phyloP scores from a whole-genome alignment of 2,329 filamentous ascomycete genomes.

The Fusarium dlaminii region DNA sequence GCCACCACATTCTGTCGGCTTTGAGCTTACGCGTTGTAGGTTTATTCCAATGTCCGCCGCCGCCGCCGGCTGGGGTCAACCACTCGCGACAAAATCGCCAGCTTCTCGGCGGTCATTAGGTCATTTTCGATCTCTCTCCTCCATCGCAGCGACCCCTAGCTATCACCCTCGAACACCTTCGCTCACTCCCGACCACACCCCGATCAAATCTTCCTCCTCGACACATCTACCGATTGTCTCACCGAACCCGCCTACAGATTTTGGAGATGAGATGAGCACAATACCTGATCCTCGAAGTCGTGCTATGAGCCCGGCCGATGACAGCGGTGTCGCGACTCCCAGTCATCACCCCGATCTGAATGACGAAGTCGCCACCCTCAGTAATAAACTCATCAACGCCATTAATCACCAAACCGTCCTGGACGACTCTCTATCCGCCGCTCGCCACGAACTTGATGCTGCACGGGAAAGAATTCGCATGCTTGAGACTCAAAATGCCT shows the following conservation, averaged over 20 bases:
- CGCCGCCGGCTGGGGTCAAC: slow-evolving; percentile 63
- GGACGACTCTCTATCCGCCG: slow-evolving; percentile 85
- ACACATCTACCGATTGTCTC: slow-evolving; percentile 50
- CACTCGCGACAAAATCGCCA: slow-evolving; percentile 41
- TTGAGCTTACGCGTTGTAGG: slow-evolving; percentile 48
- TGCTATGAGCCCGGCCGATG: slow-evolving; percentile 57
- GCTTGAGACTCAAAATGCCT: slow-evolving; percentile 72
- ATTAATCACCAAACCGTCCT: slow-evolving; percentile 96
- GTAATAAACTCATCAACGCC: slow-evolving; percentile 94
- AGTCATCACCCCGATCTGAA: slow-evolving; percentile 65
- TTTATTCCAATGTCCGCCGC: slow-evolving; percentile 57
- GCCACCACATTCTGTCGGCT: slow-evolving; percentile 4
- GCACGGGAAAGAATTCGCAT: slow-evolving; percentile 73
- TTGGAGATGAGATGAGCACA: slow-evolving; percentile 73
- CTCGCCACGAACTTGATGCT: slow-evolving; percentile 83
- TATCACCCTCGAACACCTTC: slow-evolving; percentile 51
- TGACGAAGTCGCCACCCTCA: slow-evolving; percentile 86
- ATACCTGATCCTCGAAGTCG: slow-evolving; percentile 71
- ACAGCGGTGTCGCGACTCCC: slow-evolving; percentile 45
- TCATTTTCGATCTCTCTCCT: slow-evolving; percentile 64
- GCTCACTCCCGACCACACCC: slow-evolving; percentile 48
- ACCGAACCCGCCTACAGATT: slow-evolving; percentile 53
- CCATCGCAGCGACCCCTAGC: slow-evolving; percentile 55
- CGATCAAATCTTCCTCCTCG: slow-evolving; percentile 52
- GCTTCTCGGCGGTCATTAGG: slow-evolving; percentile 52